phyloP scores from a whole-genome alignment of 352 stramenopile genomes.

The Pythium plurisporium region DNA sequence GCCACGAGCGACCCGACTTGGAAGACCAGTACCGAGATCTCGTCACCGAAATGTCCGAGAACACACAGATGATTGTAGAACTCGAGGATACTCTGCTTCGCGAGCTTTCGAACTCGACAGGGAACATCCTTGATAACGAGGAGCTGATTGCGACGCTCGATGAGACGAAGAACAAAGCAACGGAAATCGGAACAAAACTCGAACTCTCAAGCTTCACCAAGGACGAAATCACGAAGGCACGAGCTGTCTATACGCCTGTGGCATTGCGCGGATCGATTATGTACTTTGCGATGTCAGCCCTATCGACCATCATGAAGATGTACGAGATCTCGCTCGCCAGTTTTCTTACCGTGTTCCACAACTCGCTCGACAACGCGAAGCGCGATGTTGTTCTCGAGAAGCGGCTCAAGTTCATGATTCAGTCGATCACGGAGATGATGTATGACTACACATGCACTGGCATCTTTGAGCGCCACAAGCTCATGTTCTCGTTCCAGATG shows the following conservation, averaged over 20 bases:
- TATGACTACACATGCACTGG: slow-evolving; percentile 97
- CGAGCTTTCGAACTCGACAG: slow-evolving; percentile 85
- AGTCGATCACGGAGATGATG: slow-evolving; percentile 90
- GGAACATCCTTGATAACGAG: slow-evolving; percentile 95
- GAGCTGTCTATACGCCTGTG: slow-evolving; percentile 89
- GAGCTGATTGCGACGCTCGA: slow-evolving; percentile 93
- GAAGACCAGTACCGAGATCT: slow-evolving; percentile 92
- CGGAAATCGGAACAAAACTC: slow-evolving; percentile 92
- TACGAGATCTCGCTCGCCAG: slow-evolving; percentile 94
- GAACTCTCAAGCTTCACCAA: slow-evolving; percentile 92
- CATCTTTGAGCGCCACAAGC: slow-evolving; percentile 97
- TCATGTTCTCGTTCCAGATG: slow-evolving; percentile 97
- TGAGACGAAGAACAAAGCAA: slow-evolving; percentile 93
- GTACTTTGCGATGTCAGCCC: slow-evolving; percentile 92
- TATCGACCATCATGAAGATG: slow-evolving; percentile 94
- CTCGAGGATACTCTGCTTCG: slow-evolving; percentile 91
- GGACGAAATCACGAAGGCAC: slow-evolving; percentile 91
- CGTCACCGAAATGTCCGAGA: slow-evolving; percentile 92
- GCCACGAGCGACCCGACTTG: slow-evolving; percentile 89
- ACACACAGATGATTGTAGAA: slow-evolving; percentile 90
- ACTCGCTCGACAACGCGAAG: slow-evolving; percentile 87
- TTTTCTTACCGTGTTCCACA: slow-evolving; percentile 91
- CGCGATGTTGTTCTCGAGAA: slow-evolving; percentile 89
- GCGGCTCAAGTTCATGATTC: slow-evolving; percentile 84
- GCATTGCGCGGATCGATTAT: slow-evolving; percentile 91